A percentile compares a stretch with the other conserved stretches of the same genome.
Conservation (phyloP, 768 basidiomycete species). For the Serendipita sp. region DNA sequence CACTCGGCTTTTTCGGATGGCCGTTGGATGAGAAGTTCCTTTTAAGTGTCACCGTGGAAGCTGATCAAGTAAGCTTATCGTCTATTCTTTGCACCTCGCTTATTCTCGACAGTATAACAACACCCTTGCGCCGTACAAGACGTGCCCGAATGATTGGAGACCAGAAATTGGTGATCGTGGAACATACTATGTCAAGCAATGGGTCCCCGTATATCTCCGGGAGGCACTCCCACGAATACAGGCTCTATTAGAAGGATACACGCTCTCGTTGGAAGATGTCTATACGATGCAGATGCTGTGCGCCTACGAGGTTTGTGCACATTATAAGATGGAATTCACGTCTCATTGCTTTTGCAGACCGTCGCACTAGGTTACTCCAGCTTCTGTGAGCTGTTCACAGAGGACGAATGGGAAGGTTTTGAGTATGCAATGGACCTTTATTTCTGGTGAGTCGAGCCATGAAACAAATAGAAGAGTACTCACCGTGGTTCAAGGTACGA, state of each 20-base stretch:
- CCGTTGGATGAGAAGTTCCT: slow-evolving; percentile 25
- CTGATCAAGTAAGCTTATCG: slow-evolving; percentile 14
- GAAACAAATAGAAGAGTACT: slow-evolving; percentile 14
- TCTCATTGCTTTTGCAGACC: slow-evolving; percentile 32
- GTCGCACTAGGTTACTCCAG: slow-evolving; percentile 80
- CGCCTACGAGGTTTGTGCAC: slow-evolving; percentile 52
- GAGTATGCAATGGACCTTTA: slow-evolving; percentile 62
- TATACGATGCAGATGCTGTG: slow-evolving; percentile 67
- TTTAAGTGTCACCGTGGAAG: slow-evolving; percentile 23
- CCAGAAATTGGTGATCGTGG: slow-evolving; percentile 40
- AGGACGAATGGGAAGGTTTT: slow-evolving; percentile 88
- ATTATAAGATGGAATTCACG: background rate
- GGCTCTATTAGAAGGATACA: slow-evolving; percentile 40
- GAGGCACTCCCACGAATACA: slow-evolving; percentile 48
- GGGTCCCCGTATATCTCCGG: slow-evolving; percentile 58
- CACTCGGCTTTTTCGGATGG: slow-evolving; percentile 37
- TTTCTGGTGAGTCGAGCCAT: slow-evolving; percentile 34
- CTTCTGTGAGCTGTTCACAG: slow-evolving; percentile 82
- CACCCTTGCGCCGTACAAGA: slow-evolving; percentile 73
- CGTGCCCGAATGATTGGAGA: slow-evolving; percentile 51
- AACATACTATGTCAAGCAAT: slow-evolving; percentile 38
- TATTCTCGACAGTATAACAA: slow-evolving; percentile 47
- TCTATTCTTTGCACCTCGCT: background rate
- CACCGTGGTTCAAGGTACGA: slow-evolving; percentile 30
- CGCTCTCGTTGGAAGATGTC: slow-evolving; percentile 49